Evolutionary conservation across 441 rosid genomes (phyloP), one percentile per base, ranked within the genome.

Genomic region (Viola pubescens): DNA sequence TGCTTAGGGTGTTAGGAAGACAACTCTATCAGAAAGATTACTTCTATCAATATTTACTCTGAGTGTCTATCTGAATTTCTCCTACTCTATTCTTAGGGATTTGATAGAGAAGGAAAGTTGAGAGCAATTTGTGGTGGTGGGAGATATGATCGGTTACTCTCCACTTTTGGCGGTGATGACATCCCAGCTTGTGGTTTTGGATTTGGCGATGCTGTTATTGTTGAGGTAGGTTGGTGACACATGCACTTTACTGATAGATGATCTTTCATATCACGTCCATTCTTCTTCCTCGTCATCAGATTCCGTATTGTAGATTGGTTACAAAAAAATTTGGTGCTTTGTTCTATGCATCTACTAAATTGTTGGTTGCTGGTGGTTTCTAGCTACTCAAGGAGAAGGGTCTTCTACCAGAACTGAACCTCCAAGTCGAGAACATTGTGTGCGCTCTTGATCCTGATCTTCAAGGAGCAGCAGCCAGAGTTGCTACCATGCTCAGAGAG

Each of bases 71-170:
- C 34, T 26, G 3, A 26, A 26, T 26, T 26, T 26, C 34, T 26
- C 34, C 34, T 26, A 2, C 34, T 26, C 62, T 70, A 66, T 48
- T 64, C 14, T 26, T 58, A 91, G 94, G 95, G 95, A 54, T 91
- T 91, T 54, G 97, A 89, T 71, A 82, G 88, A 46, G 83, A 79
- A 60, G 87, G 94, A 62, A 87, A 87, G 76, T 65, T 89, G 72
- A 75, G 97, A 78, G 97, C 98, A 67, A 85, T 92, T 62, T 87
- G 98, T 58, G 95, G 98, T 41, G 95, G 98, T 40, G 94, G 98
- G 58, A 78, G 91, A 65, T 92, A 92, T 58, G 97, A 89, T 65
- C 78, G 67, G 48, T 74, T 92, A 67, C 86, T 89, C 58, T 89
- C 90, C 34, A 87, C 97, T 7, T 92, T 80, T 79, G 98, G 98